Conservation (phyloP, 345 rosid species). For the Citrus mangshanensis region DNA sequence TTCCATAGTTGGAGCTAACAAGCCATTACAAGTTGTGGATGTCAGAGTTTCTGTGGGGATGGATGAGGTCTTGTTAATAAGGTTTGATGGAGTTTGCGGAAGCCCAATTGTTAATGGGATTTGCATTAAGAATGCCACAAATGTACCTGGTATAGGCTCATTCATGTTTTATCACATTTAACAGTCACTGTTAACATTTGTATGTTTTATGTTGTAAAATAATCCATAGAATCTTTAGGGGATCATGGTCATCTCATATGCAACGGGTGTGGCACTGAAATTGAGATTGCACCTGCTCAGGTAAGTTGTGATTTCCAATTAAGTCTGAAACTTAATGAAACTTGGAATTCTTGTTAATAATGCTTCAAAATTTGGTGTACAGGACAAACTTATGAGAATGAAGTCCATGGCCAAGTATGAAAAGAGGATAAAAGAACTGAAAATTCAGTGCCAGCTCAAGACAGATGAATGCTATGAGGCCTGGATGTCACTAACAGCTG, state of each 20-base stretch:
- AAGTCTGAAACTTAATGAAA: slow-evolving; percentile 2
- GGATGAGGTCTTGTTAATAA: slow-evolving; percentile 27
- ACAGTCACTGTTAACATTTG: neutral
- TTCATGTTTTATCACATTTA: neutral
- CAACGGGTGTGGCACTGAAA: slow-evolving; percentile 33
- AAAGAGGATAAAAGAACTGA: slow-evolving; percentile 39
- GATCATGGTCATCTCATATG: slow-evolving; percentile 29
- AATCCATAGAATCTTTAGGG: slow-evolving; percentile 8
- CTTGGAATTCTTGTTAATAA: neutral
- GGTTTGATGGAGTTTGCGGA: slow-evolving; percentile 39
- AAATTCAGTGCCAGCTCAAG: slow-evolving; percentile 34
- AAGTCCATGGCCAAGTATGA: slow-evolving; percentile 39
- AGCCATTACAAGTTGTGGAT: slow-evolving; percentile 40
- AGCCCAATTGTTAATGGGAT: slow-evolving; percentile 40
- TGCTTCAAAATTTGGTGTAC: slow-evolving; percentile 18
- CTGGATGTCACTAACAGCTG: slow-evolving; percentile 50
- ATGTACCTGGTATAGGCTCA: slow-evolving; percentile 17
- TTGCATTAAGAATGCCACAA: slow-evolving; percentile 38
- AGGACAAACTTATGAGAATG: slow-evolving; percentile 36
- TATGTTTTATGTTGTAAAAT: slow-evolving; percentile 5
- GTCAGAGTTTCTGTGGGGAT: slow-evolving; percentile 29
- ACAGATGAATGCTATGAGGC: slow-evolving; percentile 53
- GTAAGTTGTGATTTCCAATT: slow-evolving; percentile 17
- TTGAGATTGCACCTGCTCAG: slow-evolving; percentile 40
- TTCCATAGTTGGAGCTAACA: slow-evolving; percentile 46